Evolutionary conservation across 1,284 basidiomycete genomes (phyloP).

Genomic region (Anthracocystis setariae): DNA sequence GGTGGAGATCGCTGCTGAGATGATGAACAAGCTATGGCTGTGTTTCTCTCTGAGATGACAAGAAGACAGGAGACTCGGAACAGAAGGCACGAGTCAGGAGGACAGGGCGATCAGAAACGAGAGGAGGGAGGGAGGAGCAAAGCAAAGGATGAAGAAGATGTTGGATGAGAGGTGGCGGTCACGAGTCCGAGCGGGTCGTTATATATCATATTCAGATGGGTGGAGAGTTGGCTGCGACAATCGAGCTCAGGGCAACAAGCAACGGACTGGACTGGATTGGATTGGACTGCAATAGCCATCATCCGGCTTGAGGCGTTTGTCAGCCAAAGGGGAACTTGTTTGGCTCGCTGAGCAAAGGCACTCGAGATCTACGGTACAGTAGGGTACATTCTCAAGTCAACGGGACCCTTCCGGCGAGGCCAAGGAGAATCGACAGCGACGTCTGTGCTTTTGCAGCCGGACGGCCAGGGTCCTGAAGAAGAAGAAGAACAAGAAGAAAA

Average conservation of each 20-base stretch:
- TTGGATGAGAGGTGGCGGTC: not conserved
- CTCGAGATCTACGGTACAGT: not conserved
- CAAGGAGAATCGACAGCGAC: slow-evolving; percentile 11
- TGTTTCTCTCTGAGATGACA: not conserved
- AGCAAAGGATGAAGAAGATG: not conserved
- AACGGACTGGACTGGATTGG: too few species aligned
- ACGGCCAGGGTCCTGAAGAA: slow-evolving; percentile 6
- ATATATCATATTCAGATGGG: not conserved
- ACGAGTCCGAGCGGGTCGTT: not conserved
- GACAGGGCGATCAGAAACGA: too few species aligned
- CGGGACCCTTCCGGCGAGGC: slow-evolving; percentile 20
- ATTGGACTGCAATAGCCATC: not conserved
- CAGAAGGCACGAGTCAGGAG: not conserved
- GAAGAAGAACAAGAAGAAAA: too few species aligned
- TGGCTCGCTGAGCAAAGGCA: too few species aligned
- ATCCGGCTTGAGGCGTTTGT: not conserved
- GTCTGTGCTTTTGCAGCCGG: not conserved
- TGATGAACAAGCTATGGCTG: too few species aligned
- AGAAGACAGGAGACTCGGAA: not conserved
- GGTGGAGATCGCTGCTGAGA: not conserved
- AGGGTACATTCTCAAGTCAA: too few species aligned
- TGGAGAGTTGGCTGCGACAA: not conserved
- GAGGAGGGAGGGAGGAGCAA: not conserved
- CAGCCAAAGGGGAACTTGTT: not conserved
- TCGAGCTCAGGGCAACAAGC: not conserved